Base-by-base conservation (phyloP, 2,329 filamentous ascomycete genomes). In the Zasmidium cellare region DNA sequence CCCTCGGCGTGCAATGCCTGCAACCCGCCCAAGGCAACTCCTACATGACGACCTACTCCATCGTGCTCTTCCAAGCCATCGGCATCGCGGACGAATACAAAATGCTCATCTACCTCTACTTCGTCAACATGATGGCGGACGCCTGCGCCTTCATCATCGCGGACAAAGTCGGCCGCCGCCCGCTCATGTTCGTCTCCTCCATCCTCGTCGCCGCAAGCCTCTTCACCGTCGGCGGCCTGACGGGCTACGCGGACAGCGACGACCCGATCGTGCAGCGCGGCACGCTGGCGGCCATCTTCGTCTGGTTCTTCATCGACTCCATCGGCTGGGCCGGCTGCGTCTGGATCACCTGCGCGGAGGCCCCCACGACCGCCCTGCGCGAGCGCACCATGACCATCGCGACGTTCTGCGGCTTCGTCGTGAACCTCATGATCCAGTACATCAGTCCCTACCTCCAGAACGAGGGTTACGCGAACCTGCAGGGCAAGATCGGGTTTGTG, bases 361-460 rank as follows among this genome's bases (percentile, higher is more conserved):
- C 53, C 19, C 57, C 57, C 9, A 56, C 57, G 14, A 57, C 57
- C 11, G 50, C 50, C 16, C 22, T 56, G 5, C 25, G 57, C 18
- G 53, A 56, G 24, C 20, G 57, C 1, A 56, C 57, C 9, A 60
- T 58, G 59, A 58, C 55, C 18, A 53, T 56, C 14, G 56, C 53
- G 19, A 58, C 59, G 3, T 56, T 56, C 52, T 46, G 48, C 9
- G 53, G 52, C 20, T 58, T 61, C 31, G 45, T 55, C 18, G 59
- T 61, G 20, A 58, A 50, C 20, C 49, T 61, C 28, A 44, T 61
- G 48, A 60, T 60, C 47, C 57, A 60, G 31, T 60, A 60, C 23
- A 28, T 60, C 38, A 51, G 45, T n/a, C 53, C 57, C 2, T 60
- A 60, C 24, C 44, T 60, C 18, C 57, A 60, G 23, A 53, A 56